Percentiles rank a stretch among this genome's conserved stretches.
Conservation (phyloP, 371 early-diverging fungal species). For the Mucor sp. region DNA sequence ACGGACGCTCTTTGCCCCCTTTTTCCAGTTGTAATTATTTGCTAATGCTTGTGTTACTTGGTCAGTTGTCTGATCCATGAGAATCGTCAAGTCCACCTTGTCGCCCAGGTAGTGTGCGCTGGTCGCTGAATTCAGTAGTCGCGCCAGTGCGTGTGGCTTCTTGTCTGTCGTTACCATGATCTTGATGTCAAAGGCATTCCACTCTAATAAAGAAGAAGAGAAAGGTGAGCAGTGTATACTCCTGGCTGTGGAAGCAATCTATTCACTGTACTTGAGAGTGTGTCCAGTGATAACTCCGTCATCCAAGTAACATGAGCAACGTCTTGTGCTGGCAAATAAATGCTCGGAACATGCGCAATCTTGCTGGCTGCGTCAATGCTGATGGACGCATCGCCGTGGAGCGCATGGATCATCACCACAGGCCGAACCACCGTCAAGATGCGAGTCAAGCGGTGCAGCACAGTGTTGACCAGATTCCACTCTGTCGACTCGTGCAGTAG, state of each 20-base stretch:
- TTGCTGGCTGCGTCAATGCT: constrained; percentile 20
- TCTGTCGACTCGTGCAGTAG: neutral
- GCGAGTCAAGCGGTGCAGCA: constrained; percentile 17
- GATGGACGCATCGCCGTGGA: neutral
- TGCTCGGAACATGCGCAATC: constrained; percentile 30
- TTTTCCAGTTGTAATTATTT: constrained; percentile 52
- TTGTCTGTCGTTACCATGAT: constrained; percentile 58
- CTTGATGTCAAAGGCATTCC: constrained; percentile 57
- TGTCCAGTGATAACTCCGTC: constrained; percentile 49
- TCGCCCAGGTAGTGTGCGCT: constrained; percentile 54
- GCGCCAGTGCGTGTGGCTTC: constrained; percentile 53
- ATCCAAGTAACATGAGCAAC: constrained; percentile 53
- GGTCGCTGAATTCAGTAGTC: constrained; percentile 49
- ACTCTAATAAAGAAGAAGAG: constrained; percentile 38
- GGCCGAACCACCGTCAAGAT: constrained; percentile 25
- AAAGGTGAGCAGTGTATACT: neutral
- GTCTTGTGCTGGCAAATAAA: constrained; percentile 51
- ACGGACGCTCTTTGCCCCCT: constrained; percentile 53
- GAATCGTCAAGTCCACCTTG: constrained; percentile 50
- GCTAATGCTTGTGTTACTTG: constrained; percentile 49
- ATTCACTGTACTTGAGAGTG: constrained; percentile 47
- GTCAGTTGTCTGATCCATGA: constrained; percentile 62
- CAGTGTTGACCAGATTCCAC: neutral
- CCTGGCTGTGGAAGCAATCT: neutral
- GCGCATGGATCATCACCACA: constrained; percentile 26